Evolutionary conservation across 2,329 filamentous ascomycete genomes (phyloP), one percentile per base, ranked within the genome.

Genomic region (Magnaporthales sp.): DNA sequence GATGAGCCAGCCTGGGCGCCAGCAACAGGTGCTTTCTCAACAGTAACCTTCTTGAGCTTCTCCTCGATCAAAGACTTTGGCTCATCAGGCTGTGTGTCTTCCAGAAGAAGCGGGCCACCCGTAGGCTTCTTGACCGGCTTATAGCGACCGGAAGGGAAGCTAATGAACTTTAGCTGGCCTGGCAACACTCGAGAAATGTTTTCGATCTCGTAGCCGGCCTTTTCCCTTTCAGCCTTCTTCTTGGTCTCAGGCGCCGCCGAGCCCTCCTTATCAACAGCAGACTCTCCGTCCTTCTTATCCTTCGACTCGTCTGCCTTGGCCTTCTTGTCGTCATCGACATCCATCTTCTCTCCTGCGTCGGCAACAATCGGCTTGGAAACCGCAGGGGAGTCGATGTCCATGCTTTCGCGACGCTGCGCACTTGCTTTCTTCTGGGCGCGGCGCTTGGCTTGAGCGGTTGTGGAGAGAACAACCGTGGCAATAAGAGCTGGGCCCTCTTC

Each of bases 151-250:
- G 91, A 86, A 63, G 92, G 88, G 83, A 99, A 97, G 77, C 88
- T 96, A 74, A 99, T 92, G 77, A 94, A 97, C 82, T 96, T 97
- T 74, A 98, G 86, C 80, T 99, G 95, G 62, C 88, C 87, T 1
- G 93, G 95, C 63, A 99, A 86, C 46, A 99, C 93, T 72, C 95
- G 87, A 66, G 91, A 96, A 92, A 99, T 96, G 82, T 99, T 99
- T 75, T 95, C 91, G 69, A 99, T 86, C 70, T 97, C 93, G 76
- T 95, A 97, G 71, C 95, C 95, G 68, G 96, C 86, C 86, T 97
- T 98, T 81, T 99, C 95, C 82, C 95, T 96, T 79, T 97, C 93
- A 0, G 83, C 81, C 83, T 95, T 96, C 85, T 96, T 97, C 86
- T 94, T 97, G 51, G 83, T 80, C 15, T 89, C 86, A 54, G 81